These are phyloP conservation scores for Pochonia chlamydosporia DNA, from an alignment of 2,329 filamentous ascomycete genomes.

Conservation along the genomic window DNA sequence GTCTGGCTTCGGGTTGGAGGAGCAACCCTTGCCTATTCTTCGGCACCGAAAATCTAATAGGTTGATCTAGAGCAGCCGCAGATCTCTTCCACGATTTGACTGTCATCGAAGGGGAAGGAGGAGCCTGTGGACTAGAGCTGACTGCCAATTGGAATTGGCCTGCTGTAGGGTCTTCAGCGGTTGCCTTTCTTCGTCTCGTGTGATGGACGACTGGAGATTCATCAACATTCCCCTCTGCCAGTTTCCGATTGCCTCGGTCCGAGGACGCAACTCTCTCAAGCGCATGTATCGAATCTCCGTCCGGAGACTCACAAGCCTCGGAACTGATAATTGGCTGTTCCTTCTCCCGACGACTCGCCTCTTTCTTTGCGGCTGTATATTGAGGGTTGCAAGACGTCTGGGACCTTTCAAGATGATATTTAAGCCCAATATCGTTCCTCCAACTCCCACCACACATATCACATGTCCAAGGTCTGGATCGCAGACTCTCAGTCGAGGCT, in stretches of 20 bases:
- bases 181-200: not conserved
- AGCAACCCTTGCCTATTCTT: conserved; percentile 4
- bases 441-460: conserved; percentile 47
- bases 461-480: conserved; percentile 35
- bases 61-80: not conserved
- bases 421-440: conserved; percentile 54
- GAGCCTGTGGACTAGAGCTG: not conserved
- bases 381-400: conserved; percentile 47
- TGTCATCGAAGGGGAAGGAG: not conserved
- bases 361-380: conserved; percentile 13
- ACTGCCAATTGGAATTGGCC: not conserved
- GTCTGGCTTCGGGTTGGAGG: not conserved
- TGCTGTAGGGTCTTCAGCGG: not conserved
- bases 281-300: not conserved
- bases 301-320: not conserved
- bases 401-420: conserved; percentile 53
- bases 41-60: not conserved
- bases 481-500: conserved; percentile 11
- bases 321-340: conserved; percentile 6
- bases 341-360: conserved; percentile 12
- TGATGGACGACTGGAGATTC: not conserved
- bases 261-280: not conserved
- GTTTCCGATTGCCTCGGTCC: no score
- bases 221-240: not conserved
- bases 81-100: conserved; percentile 7